Evolutionary conservation across 192 early-diverging fungal genomes (phyloP).

Genomic region (Linnemannia zychae): DNA sequence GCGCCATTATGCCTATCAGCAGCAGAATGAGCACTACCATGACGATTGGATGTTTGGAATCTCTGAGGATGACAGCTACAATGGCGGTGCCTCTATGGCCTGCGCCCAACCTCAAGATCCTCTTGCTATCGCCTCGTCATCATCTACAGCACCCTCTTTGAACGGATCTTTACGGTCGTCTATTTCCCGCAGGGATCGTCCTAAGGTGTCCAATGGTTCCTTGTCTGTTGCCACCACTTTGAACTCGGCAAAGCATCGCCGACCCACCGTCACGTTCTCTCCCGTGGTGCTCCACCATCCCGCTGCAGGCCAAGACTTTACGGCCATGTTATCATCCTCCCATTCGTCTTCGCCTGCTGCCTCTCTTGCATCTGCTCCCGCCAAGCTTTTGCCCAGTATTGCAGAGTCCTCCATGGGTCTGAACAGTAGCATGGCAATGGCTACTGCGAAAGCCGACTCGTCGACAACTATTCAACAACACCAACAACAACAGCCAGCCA

Average conservation of each 20-base stretch:
- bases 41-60: constrained; percentile 51
- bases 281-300: constrained; percentile 16
- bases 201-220: neutral
- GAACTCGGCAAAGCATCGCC: neutral
- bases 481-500: neutral
- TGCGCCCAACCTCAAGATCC: constrained; percentile 19
- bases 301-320: neutral
- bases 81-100: constrained; percentile 4
- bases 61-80: constrained; percentile 17
- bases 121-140: neutral
- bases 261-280: constrained; percentile 41
- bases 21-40: constrained; percentile 19
- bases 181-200: neutral
- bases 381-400: constrained; percentile 24
- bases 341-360: neutral
- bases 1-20: constrained; percentile 5
- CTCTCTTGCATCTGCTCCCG: neutral
- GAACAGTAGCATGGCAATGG: constrained; percentile 2
- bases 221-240: neutral
- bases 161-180: constrained; percentile 19
- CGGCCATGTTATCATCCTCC: neutral
- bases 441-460: neutral
- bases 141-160: constrained; percentile 11
- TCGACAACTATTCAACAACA: neutral
- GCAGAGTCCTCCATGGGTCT: constrained; percentile 19